These are phyloP conservation scores for Verticillium alfalfae DNA, from an alignment of 2,329 filamentous ascomycete genomes.

Conservation along the genomic window DNA sequence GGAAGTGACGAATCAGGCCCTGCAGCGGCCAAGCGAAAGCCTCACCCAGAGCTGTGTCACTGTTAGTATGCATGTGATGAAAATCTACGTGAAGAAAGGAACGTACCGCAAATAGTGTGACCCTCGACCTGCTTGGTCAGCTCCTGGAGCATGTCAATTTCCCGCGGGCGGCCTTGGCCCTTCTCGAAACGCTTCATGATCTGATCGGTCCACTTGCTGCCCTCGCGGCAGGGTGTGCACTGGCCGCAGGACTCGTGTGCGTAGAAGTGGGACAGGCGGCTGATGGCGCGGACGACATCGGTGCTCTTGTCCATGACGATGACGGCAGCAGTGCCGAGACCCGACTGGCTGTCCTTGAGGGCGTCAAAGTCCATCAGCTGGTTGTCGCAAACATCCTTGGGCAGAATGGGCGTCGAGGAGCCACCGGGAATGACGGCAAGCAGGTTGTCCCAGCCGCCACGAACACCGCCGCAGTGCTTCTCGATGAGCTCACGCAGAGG, in stretches of 20 bases:
- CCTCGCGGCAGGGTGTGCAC: slow-evolving; percentile 98
- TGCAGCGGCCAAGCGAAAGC: slow-evolving; percentile 98
- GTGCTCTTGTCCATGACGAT: slow-evolving; percentile 99
- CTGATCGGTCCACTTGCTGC: slow-evolving; percentile 98
- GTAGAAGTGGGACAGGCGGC: slow-evolving; percentile 92
- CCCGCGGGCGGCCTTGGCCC: slow-evolving; percentile 78
- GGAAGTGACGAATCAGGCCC: slow-evolving; percentile 96
- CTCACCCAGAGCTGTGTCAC: slow-evolving; percentile 70
- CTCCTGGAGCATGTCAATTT: slow-evolving; percentile 99
- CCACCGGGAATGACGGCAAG: slow-evolving; percentile 93
- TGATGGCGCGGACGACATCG: slow-evolving; percentile 91
- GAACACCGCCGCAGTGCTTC: slow-evolving; percentile 94
- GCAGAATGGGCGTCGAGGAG: slow-evolving; percentile 92
- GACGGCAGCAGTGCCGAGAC: slow-evolving; percentile 93
- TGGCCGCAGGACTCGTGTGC: slow-evolving; percentile 97
- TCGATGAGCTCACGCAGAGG: slow-evolving; percentile 94
- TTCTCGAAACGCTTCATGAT: slow-evolving; percentile 97
- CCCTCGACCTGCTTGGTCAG: slow-evolving; percentile 99
- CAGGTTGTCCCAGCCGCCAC: slow-evolving; percentile 96
- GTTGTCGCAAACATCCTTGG: slow-evolving; percentile 83
- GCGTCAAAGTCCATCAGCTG: slow-evolving; percentile 99
- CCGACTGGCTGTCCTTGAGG: slow-evolving; percentile 94
- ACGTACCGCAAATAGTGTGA: slow-evolving; percentile 92
- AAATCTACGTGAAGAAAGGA: not conserved
- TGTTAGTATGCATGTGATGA: slow-evolving; percentile 19